phyloP scores from a whole-genome alignment of 805 yeast genomes.

The Candida pini region DNA sequence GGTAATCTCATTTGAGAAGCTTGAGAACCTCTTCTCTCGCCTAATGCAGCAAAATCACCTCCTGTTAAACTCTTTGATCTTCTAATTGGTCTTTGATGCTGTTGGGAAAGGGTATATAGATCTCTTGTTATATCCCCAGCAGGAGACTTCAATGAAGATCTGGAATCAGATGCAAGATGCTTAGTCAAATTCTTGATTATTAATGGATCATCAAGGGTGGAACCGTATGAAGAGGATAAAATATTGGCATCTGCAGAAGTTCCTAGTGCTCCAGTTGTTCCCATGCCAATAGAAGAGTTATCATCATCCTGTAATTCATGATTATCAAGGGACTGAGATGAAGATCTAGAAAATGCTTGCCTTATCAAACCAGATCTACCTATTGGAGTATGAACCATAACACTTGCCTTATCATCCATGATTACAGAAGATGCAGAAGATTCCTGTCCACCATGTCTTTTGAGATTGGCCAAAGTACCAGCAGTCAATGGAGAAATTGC shows the following conservation, averaged over 20 bases:
- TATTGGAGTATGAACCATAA: conserved; percentile 2
- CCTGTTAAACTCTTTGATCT: conserved; percentile 27
- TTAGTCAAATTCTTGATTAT: conserved; percentile 30
- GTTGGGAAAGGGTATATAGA: conserved; percentile 28
- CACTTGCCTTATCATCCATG: conserved; percentile 11
- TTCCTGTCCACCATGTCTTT: conserved; percentile 2
- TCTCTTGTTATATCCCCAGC: conserved; percentile 52
- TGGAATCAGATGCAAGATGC: conserved; percentile 32
- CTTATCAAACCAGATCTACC: conserved; percentile 1
- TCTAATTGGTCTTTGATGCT: conserved; percentile 7
- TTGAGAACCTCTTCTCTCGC: conserved; percentile 50
- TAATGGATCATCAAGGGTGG: conserved; percentile 29
- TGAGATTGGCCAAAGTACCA: conserved; percentile 10
- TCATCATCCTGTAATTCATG: neutral
- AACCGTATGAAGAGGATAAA: conserved; percentile 18
- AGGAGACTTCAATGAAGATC: conserved; percentile 32
- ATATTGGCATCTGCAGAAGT: neutral
- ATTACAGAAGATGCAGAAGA: conserved; percentile 17
- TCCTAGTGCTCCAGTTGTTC: neutral
- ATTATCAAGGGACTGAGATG: neutral
- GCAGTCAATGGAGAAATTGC: conserved; percentile 24
- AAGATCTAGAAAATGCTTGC: conserved; percentile 2
- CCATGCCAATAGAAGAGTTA: conserved; percentile 5
- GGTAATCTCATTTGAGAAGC: conserved; percentile 73
- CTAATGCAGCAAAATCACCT: conserved; percentile 12